phyloP scores from a whole-genome alignment of 768 basidiomycete species.

The Mycena metata region DNA sequence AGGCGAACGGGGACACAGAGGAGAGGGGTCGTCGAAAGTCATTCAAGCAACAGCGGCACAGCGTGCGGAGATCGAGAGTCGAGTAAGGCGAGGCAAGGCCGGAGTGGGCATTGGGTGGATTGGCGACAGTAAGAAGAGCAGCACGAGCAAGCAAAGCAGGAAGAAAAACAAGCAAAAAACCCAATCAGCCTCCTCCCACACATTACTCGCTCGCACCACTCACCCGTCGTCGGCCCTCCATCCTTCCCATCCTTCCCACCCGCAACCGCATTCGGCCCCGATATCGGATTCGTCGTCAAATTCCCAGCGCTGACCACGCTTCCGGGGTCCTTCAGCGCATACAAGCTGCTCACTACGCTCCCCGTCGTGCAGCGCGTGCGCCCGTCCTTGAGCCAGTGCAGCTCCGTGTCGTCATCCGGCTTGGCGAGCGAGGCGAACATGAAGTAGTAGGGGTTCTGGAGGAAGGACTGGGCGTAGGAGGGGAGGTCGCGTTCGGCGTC shows the following conservation, averaged over 20 bases:
- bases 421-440: slow-evolving; percentile 94
- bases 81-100: too few relatives aligned
- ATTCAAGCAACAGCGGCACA: too few relatives aligned
- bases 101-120: too few relatives aligned
- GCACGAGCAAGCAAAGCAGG: too few relatives aligned
- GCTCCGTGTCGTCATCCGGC: slow-evolving; percentile 88
- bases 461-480: slow-evolving; percentile 70
- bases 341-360: slow-evolving; percentile 89
- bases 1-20: too few relatives aligned
- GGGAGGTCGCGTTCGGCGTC: slow-evolving; percentile 46
- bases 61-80: too few relatives aligned
- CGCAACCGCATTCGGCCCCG: slow-evolving; percentile 33
- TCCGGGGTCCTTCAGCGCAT: slow-evolving; percentile 83
- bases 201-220: neutral
- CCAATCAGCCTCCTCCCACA: too few relatives aligned
- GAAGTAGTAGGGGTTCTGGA: slow-evolving; percentile 95
- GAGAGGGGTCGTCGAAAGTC: too few relatives aligned
- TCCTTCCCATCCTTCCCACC: slow-evolving; percentile 50
- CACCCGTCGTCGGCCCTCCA: slow-evolving; percentile 43
- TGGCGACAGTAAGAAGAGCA: too few relatives aligned
- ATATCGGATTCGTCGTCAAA: too few relatives aligned
- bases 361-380: slow-evolving; percentile 94
- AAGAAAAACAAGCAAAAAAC: too few relatives aligned
- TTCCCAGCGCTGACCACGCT: too few relatives aligned
- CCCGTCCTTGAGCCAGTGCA: slow-evolving; percentile 91